Evolutionary conservation across 2,329 filamentous ascomycete genomes (phyloP).

Genomic region (Didymella segeticola): DNA sequence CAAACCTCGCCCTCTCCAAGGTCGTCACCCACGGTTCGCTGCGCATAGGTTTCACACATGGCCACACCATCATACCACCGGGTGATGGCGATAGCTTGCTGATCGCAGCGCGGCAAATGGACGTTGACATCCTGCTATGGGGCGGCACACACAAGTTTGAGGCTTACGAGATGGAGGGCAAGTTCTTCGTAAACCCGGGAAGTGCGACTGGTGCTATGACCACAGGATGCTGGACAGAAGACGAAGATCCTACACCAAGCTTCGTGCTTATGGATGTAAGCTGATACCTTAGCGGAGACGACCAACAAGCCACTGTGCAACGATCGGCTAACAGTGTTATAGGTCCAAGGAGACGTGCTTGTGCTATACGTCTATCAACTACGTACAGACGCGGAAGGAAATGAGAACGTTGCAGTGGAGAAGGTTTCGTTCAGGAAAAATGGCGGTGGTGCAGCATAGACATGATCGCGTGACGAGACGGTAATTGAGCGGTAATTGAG

Average conservation of each 20-base stretch:
- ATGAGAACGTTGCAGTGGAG: constrained; percentile 62
- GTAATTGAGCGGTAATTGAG: constrained; percentile 6
- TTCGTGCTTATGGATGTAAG: constrained; percentile 98
- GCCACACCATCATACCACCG: constrained; percentile 73
- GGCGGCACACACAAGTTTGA: constrained; percentile 74
- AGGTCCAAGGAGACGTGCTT: constrained; percentile 96
- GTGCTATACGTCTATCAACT: constrained; percentile 89
- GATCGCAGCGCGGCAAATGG: constrained; percentile 74
- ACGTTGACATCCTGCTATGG: constrained; percentile 73
- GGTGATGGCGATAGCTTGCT: constrained; percentile 70
- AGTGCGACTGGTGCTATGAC: constrained; percentile 72
- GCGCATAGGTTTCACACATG: constrained; percentile 74
- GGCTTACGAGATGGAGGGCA: constrained; percentile 74
- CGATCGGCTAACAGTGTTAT: constrained; percentile 27
- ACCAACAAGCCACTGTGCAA: not conserved
- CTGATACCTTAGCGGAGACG: constrained; percentile 37
- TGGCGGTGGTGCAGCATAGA: constrained; percentile 48
- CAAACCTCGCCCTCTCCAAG: constrained; percentile 69
- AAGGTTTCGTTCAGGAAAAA: constrained; percentile 64
- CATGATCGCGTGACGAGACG: constrained; percentile 16
- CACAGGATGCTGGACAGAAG: constrained; percentile 64
- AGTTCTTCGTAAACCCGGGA: constrained; percentile 74
- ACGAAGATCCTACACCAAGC: constrained; percentile 77
- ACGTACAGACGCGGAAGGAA: constrained; percentile 59
- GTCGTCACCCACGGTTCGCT: constrained; percentile 73